Base-by-base conservation (phyloP, 805 yeast genomes). In the Teunomyces funiuensis region DNA sequence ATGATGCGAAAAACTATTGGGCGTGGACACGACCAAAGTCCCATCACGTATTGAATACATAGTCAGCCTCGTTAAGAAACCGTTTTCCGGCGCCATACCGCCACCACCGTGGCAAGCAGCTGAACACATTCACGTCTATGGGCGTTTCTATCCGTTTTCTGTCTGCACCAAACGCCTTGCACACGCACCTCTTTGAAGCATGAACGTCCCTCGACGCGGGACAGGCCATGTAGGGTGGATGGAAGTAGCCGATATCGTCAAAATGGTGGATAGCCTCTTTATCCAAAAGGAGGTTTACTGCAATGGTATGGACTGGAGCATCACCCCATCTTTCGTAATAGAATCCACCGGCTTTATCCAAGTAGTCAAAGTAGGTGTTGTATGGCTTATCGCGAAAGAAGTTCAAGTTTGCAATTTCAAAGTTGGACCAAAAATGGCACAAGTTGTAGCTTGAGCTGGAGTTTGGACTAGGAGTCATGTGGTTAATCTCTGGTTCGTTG, bases 31-130 rank as follows among this genome's bases (percentile, higher is more conserved):
- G 44, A 44, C 48, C 39, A 10, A 16, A n/a, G n/a, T n/a, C n/a
- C 18, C 27, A 14, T 42, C 20, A 31, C 6, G n/a, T 17, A 31
- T 31, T 31, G 22, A 18, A 31, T 11, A n/a, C 23, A 38, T 49
- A 50, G 31, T 51, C 61, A 14, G 57, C 52, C 40, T 74, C 82
- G 44, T 76, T 75, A 26, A 80, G 45, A 50, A 82, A 82, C 2
- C 54, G 58, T 52, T 80, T 82, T 1, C 87, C 85, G 2, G 79
- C 69, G 7, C 85, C 84, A 46, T 68, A 69, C 51, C 79, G 79
- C 95, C 95, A 85, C 90, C 90, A 85, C 45, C 81, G 71, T 23
- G 78, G 69, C 34, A 85, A 58, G 61, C 95, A 85, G 52, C 90
- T 83, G 47, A 74, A 78, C 4, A 76, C 58, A 45, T 71, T 56